These are phyloP conservation scores for Oleoguttula mirabilis DNA, from an alignment of 495 filamentous ascomycete species.

Conservation along the genomic window DNA sequence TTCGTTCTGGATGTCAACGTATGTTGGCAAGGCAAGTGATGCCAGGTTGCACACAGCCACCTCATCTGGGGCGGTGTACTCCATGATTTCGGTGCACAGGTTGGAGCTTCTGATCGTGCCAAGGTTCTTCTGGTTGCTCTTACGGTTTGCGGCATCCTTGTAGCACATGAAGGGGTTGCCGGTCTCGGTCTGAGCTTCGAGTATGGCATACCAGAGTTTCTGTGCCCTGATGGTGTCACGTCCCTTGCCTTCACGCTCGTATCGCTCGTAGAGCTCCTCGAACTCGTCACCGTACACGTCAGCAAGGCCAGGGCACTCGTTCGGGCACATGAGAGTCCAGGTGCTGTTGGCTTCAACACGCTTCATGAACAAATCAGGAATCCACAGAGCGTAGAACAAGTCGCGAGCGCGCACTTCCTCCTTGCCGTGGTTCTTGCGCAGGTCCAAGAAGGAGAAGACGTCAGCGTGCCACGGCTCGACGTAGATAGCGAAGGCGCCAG, in stretches of 20 bases:
- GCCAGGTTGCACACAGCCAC: slow-evolving; percentile 98
- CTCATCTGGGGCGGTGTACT: slow-evolving; percentile 94
- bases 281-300: slow-evolving; percentile 97
- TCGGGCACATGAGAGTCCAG: slow-evolving; percentile 97
- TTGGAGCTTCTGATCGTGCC: slow-evolving; percentile 97
- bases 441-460: slow-evolving; percentile 91
- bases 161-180: slow-evolving; percentile 99
- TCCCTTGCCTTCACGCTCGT: slow-evolving; percentile 80
- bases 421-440: slow-evolving; percentile 98
- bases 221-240: slow-evolving; percentile 89
- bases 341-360: slow-evolving; percentile 89
- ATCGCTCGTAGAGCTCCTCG: slow-evolving; percentile 85
- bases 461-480: slow-evolving; percentile 99
- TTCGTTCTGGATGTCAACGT: slow-evolving; percentile 67
- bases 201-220: slow-evolving; percentile 97
- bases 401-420: slow-evolving; percentile 95
- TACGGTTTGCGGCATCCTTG: slow-evolving; percentile 95
- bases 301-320: slow-evolving; percentile 84
- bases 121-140: slow-evolving; percentile 99
- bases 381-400: slow-evolving; percentile 96
- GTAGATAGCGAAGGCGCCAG: slow-evolving; percentile 96
- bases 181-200: slow-evolving; percentile 96
- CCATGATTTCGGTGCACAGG: slow-evolving; percentile 94
- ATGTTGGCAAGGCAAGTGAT: slow-evolving; percentile 81
- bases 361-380: slow-evolving; percentile 98